Base-by-base conservation (phyloP, 2,329 filamentous ascomycete species). In the Alternaria sp. region DNA sequence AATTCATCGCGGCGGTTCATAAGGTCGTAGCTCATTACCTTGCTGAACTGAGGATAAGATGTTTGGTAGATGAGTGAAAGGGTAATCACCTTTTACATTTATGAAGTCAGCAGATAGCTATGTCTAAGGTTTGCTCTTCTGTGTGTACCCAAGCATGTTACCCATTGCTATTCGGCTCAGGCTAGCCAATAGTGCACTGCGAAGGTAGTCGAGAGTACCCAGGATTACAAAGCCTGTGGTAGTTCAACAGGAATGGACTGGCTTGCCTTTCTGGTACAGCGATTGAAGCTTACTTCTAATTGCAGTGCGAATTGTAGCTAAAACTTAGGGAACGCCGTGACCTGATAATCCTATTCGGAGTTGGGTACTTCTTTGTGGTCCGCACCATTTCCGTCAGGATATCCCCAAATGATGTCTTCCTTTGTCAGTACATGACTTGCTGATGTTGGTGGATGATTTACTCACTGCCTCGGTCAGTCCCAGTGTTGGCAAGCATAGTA, bases 281-380 rank as follows among this genome's bases (percentile, higher is more conserved):
- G 39, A 90, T 87, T 0, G 89, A 39, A 89, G 73, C 70, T 88
- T 89, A 62, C 82, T 62, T 0, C 88, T 88, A 16, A 92, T 82
- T 5, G 84, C 85, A 0, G 75, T 73, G 47, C 88, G 87, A 51
- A 91, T 81, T 16, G 84, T 86, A 18, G 81, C 74, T 5, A 92
- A 81, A 6, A 92, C 80, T 41, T 80, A 0, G 89, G 88, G 66
- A 85, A 92, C 0, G 83, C 77, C 1, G 22, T 24, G 54, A 91
- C 86, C 73, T 92, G 88, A 72, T 82, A 82, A 1, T 75, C 78
- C 70, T 89, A 90, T 44, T 83, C 74, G 0, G 79, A 78, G 73
- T 91, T 91, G 30, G 88, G 85, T 5, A 83, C 79, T 48, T 81
- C 68, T 68, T 87, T 90, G 81, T 91, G 92, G 76, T 92, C 88